Conservation (phyloP, 2,329 filamentous ascomycete species). For the Aureobasidium sp. region DNA sequence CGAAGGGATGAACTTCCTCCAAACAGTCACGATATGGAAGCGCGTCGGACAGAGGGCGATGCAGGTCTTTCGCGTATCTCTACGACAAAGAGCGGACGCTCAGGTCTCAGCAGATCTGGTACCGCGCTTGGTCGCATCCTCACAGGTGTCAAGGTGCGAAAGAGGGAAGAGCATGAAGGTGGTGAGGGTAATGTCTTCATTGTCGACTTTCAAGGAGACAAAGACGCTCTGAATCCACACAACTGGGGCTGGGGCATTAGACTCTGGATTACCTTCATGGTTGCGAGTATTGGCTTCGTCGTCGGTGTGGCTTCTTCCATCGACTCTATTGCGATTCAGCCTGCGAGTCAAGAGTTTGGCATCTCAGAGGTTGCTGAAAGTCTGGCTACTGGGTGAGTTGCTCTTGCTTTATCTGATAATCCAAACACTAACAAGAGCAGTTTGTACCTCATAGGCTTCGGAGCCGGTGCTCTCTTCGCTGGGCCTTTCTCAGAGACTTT, state of each 20-base stretch:
- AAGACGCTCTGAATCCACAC: conserved; percentile 32
- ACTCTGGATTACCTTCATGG: conserved; percentile 29
- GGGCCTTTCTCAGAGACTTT: conserved; percentile 44
- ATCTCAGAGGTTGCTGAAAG: conserved; percentile 47
- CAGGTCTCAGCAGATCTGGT: conserved; percentile 18
- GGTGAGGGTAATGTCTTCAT: conserved; percentile 34
- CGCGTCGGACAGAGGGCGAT: conserved; percentile 21
- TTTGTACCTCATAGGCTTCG: conserved; percentile 36
- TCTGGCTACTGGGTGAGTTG: conserved; percentile 37
- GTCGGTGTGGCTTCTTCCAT: conserved; percentile 48
- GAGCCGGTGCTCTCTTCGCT: conserved; percentile 41
- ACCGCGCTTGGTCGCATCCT: conserved; percentile 29
- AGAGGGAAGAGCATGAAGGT: conserved; percentile 30
- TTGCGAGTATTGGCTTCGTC: conserved; percentile 41
- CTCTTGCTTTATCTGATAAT: no score
- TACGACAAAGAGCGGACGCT: conserved; percentile 24
- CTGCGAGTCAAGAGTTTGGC: conserved; percentile 40
- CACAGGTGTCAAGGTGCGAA: conserved; percentile 33
- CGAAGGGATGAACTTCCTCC: conserved; percentile 17
- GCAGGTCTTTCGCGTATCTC: conserved; percentile 24
- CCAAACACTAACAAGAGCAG: neutral
- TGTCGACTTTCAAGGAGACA: conserved; percentile 31
- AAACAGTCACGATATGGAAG: conserved; percentile 16
- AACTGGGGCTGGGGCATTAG: conserved; percentile 30
- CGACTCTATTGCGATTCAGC: conserved; percentile 42